Percentiles rank a stretch among this genome's conserved stretches.
These are phyloP conservation scores for Aegilops longissima DNA, from an alignment of 176 grass and related monocot species.

Conservation along the genomic window DNA sequence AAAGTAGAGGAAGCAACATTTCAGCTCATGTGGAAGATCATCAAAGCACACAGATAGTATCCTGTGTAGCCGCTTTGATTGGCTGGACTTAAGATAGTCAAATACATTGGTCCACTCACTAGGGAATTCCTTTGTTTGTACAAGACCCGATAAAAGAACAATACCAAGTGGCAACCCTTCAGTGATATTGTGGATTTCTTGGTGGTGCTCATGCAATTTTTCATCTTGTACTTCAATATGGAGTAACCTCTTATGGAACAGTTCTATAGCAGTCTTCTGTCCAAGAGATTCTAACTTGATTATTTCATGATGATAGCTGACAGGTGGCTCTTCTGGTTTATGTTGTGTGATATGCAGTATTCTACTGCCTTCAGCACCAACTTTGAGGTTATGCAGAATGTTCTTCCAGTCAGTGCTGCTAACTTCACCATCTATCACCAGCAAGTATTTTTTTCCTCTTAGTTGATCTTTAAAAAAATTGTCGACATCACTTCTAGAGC, in stretches of 20 bases:
- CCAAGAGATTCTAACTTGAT: neutral
- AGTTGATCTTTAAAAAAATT: neutral
- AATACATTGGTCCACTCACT: conserved; percentile 32
- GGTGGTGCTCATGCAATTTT: neutral
- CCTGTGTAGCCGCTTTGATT: conserved; percentile 11
- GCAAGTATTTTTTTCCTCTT: neutral
- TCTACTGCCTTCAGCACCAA: neutral
- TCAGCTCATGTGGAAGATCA: conserved; percentile 44
- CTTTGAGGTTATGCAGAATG: neutral
- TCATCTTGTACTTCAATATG: neutral
- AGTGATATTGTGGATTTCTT: neutral
- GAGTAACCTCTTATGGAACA: neutral
- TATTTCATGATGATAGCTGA: neutral
- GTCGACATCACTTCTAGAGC: too few species aligned
- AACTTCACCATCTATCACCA: conserved; percentile 37
- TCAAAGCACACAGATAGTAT: conserved; percentile 46
- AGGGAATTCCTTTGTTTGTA: conserved; percentile 30
- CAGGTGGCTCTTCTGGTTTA: neutral
- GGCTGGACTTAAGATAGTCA: conserved; percentile 7
- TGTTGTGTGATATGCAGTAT: conserved; percentile 22
- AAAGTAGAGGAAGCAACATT: conserved; percentile 50
- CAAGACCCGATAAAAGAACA: conserved; percentile 26
- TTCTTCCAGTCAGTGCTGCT: neutral
- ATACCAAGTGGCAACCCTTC: conserved; percentile 29
- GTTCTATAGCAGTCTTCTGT: neutral